These are phyloP conservation scores for Sergeia podlipaevii DNA, from an alignment of 208 protist genomes.

Conservation along the genomic window DNA sequence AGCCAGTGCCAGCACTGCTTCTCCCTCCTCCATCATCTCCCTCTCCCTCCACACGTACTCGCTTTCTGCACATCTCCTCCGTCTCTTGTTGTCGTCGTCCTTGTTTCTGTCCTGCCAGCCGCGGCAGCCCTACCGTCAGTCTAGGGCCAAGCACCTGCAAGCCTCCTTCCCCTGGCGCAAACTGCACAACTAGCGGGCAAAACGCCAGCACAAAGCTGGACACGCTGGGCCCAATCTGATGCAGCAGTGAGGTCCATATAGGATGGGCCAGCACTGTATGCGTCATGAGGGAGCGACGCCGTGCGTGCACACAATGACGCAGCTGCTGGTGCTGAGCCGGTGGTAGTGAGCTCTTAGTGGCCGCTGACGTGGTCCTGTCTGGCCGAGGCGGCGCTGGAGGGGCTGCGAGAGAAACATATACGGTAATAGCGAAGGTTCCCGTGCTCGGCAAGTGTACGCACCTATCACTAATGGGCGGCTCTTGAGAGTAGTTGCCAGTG, in stretches of 20 bases:
- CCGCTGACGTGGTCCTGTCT: not conserved
- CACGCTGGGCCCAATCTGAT: conserved; percentile 26
- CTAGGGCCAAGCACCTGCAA: conserved; percentile 67
- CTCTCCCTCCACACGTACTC: not conserved
- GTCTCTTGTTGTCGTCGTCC: too few species aligned
- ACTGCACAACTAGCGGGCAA: conserved; percentile 56
- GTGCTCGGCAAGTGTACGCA: conserved; percentile 20
- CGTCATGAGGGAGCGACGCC: conserved; percentile 19
- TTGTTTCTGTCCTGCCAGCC: not conserved
- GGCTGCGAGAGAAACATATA: conserved; percentile 41
- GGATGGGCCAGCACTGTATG: conserved; percentile 30
- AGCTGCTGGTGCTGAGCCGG: not conserved
- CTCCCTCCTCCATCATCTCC: conserved; percentile 5
- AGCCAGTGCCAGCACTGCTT: conserved; percentile 13
- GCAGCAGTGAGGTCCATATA: conserved; percentile 35
- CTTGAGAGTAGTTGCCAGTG: not conserved
- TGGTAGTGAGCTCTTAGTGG: not conserved
- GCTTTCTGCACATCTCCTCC: not conserved
- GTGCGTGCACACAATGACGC: conserved; percentile 13
- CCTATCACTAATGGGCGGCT: not conserved
- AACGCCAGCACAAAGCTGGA: conserved; percentile 33
- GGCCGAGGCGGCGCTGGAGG: conserved; percentile 14
- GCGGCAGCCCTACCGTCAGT: conserved; percentile 14
- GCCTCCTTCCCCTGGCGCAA: conserved; percentile 42
- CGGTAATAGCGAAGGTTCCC: conserved; percentile 29